Base-by-base conservation (phyloP, 139 green algal genomes). In the Chlamydomonas asymmetrica region DNA sequence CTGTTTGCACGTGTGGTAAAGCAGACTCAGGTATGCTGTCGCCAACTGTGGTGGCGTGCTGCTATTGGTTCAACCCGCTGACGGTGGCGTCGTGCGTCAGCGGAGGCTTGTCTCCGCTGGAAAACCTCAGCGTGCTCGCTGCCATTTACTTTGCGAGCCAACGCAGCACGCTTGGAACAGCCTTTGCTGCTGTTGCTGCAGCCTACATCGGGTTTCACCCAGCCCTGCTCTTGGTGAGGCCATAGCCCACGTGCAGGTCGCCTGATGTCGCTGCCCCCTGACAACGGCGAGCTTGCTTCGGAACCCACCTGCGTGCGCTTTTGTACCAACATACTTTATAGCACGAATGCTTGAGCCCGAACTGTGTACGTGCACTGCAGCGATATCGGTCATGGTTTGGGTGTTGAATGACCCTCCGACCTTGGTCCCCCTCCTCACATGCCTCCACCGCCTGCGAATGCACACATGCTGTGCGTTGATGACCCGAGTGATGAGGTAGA, bases 51-150 rank as follows among this genome's bases (percentile, higher is more conserved):
- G 18, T 68, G 40, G 70, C 70, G 8, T 67, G 56, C 56, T 9
- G 63, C 18, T 91, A 87, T 80, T 73, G 88, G 31, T 78, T 85
- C 38, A 87, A 91, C 69, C 87, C 87, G 8, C 79, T 90, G 37
- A 74, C 60, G 2, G 43, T 90, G 3, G 34, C 77, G 5, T 32
- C 63, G 2, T 81, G 81, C 34, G 59, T 86, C 8, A 68, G 56
- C 25, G 81, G 84, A 22, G 85, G 62, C 32, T 80, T 56, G 40
- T 84, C 78, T 2, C 50, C 74, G 9, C 39, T 80, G 23, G 87
- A 91, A 65, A 85, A 73, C 48, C 32, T 76, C 38, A 69, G 62
- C 0, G 45, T 87, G 18, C 22, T 85, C 25, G 62, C 66, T 34
- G 57, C 81, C 39, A 52, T 85, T 29, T 78, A 75, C 49, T 69